phyloP scores from a whole-genome alignment of 495 filamentous ascomycete species.

The Aspergillus hancockii region DNA sequence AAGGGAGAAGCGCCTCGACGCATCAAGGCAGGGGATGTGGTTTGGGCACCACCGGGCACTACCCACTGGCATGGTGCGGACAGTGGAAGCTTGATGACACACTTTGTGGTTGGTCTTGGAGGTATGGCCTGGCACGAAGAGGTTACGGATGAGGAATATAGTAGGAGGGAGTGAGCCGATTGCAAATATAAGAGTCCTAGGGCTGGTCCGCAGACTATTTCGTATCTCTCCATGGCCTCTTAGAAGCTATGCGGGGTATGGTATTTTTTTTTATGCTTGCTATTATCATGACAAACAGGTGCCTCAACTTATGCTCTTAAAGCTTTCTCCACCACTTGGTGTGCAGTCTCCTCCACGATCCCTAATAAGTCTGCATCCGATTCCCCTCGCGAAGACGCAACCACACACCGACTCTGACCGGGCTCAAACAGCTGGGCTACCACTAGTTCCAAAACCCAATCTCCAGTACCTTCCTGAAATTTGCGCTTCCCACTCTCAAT shows the following conservation, averaged over 20 bases:
- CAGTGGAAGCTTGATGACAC: slow-evolving; percentile 10
- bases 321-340: slow-evolving; percentile 10
- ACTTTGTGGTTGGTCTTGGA: slow-evolving; percentile 6
- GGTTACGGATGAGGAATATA: slow-evolving; percentile 3
- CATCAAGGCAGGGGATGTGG: slow-evolving; percentile 8
- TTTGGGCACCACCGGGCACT: slow-evolving; percentile 15
- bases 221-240: too few species aligned
- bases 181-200: too few species aligned
- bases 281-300: too few species aligned
- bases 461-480: slow-evolving; percentile 3
- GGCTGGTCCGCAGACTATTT: too few species aligned
- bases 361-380: slow-evolving; percentile 11
- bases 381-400: slow-evolving; percentile 9
- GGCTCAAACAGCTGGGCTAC: slow-evolving; percentile 13
- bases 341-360: slow-evolving; percentile 8
- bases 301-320: neutral
- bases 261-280: too few species aligned
- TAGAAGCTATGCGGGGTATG: too few species aligned
- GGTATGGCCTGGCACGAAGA: slow-evolving; percentile 7
- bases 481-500: slow-evolving; percentile 3
- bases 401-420: slow-evolving; percentile 12
- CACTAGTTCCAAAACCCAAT: slow-evolving; percentile 13
- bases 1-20: slow-evolving; percentile 5
- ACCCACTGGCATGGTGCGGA: slow-evolving; percentile 22
- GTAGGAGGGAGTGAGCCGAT: too few species aligned